Base-by-base conservation (phyloP, 192 early-diverging fungal species). In the Coemansia sp. region DNA sequence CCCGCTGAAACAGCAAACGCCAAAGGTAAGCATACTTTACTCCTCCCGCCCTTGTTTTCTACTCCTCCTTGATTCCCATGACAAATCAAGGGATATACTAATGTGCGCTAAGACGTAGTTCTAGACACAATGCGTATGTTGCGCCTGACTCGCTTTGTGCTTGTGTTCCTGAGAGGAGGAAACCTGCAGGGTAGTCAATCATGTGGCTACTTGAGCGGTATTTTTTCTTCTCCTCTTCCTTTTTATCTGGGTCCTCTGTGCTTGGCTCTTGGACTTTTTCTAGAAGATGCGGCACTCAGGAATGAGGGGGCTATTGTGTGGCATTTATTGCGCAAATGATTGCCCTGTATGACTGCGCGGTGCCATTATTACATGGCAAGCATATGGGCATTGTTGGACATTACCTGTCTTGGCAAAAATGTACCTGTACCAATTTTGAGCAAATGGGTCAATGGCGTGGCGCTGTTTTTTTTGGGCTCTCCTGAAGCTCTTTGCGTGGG, bases 1-100 rank as follows among this genome's bases (percentile, higher is more conserved):
- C 22, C 43, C 11, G 36, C 60, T 29, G 55, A 38, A 39, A 62
- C 22, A 31, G 20, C 57, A 24, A 55, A 29, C 27, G 34, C 49
- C 49, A 78, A 73, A 69, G 76, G 76, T 78, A 78, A 66, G 67
- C 52, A 11, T 10, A 5, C 41, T 47, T 1, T 36, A 58, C 16
- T 11, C 55, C 31, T 36, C 11, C 20, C 39, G 52, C 27, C 22
- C 50, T 9, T 9, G 22, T 27, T 3, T 16, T 5, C 24, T 27
- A 20, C 50, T 11, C 20, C 44, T 47, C 44, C 46, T 55, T 55
- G 52, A 55, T 55, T 58, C 55, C 31, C 55, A 58, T 16, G 55
- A 58, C 55, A 34, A 58, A 58, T 58, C 55, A 34, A 31, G 53
- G 53, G 55, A 10, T 15, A 13, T 3, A 7, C 29, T 58, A 58